Percentiles rank a stretch among this genome's conserved stretches.
These are phyloP conservation scores for Penicillium sp. DNA, from an alignment of 2,329 filamentous ascomycete species.

Conservation along the genomic window DNA sequence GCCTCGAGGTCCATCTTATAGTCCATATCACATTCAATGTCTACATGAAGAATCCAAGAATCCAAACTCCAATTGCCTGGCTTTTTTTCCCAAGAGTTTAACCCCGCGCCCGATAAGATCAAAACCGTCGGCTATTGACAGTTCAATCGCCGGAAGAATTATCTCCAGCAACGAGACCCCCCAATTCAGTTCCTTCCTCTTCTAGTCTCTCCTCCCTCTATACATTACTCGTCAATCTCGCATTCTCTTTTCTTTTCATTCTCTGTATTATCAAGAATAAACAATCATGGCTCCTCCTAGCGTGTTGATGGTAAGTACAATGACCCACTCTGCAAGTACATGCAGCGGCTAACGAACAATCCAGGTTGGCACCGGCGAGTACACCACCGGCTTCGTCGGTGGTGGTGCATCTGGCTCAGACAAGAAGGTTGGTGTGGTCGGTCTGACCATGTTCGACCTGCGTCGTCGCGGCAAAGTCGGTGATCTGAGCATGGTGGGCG, in stretches of 20 bases:
- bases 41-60: neutral
- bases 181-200: conserved; percentile 12
- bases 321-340: conserved; percentile 3
- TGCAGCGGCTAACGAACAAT: conserved; percentile 3
- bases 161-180: conserved; percentile 28
- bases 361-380: conserved; percentile 89
- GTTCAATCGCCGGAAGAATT: conserved; percentile 38
- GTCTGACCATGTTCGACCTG: conserved; percentile 86
- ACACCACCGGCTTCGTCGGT: conserved; percentile 93
- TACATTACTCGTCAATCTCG: neutral
- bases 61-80: neutral
- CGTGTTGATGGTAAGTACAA: conserved; percentile 68
- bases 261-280: conserved; percentile 3
- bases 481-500: conserved; percentile 86
- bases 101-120: conserved; percentile 28
- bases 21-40: neutral
- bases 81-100: neutral
- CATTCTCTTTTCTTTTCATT: neutral
- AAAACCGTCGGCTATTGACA: conserved; percentile 38
- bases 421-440: conserved; percentile 96
- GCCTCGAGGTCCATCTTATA: neutral
- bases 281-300: conserved; percentile 64
- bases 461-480: conserved; percentile 86
- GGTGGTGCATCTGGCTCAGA: conserved; percentile 83
- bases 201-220: conserved; percentile 13